Evolutionary conservation across 805 yeast genomes (phyloP), one percentile per base, ranked within the genome.

Genomic region (Cyberlindnera samutprakarnensis): DNA sequence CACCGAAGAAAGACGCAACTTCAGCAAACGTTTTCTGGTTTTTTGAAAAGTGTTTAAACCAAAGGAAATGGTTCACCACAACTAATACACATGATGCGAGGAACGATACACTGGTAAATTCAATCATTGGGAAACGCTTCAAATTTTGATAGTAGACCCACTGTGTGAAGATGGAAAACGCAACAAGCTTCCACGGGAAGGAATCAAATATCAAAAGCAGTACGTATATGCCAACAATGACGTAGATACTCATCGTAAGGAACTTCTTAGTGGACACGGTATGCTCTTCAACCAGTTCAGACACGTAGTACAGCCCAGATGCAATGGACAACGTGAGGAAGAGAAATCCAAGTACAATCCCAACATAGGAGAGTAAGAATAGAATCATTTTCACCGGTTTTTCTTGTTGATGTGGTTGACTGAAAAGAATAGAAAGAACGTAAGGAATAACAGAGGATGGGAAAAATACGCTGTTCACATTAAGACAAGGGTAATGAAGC

Each of bases 211-310:
- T 23, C 62, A 73, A 64, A 15, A 92, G 64, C 14, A 82, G 61
- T 2, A 74, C 53, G 31, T 75, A 71, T 0, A 70, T 43, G 0
- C 39, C 66, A 8, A 82, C 69, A n/a, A 85, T 72, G 2, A 61
- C 60, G 51, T 75, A 74, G 21, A 88, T 86, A 32, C 75, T 53
- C 41, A 77, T 66, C 27, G 64, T 66, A 23, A 92, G 62, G 33
- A 86, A 65, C 36, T 85, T 60, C 46, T 74, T 80, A 9, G 97
- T 84, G 30, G 87, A 75, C 41, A 83, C 92, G 0, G 94, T 72
- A 54, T 92, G 90, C 49, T 88, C 96, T 53, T 92, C 98, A 12
- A 92, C 94, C 20, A 87, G 60, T 53, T 92, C 98, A 7, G 95
- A 83, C 23, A 90, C 65, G 48, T 87, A 88, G 63, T 87, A 92